Conservation (phyloP, 805 yeast genomes). For the Metschnikowia reukaufii region DNA sequence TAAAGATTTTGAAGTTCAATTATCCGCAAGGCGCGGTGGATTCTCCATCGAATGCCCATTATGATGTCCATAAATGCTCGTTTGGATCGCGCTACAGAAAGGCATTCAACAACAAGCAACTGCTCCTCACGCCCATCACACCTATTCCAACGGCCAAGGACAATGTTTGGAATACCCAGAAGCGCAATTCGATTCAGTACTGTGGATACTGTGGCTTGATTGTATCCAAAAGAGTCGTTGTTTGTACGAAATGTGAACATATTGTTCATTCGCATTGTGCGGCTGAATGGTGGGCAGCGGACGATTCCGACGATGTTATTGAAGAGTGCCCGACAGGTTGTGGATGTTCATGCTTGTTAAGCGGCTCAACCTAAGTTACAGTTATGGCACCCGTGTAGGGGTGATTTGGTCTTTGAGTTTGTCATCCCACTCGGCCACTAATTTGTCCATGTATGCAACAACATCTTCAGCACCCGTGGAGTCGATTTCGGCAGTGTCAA, state of each 20-base stretch:
- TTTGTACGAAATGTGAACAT: constrained; percentile 77
- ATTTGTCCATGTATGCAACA: constrained; percentile 56
- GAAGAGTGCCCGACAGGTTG: constrained; percentile 21
- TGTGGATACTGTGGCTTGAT: constrained; percentile 69
- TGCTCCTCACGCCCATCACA: constrained; percentile 26
- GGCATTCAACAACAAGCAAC: constrained; percentile 21
- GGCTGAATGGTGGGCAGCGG: constrained; percentile 46
- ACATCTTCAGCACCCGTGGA: constrained; percentile 66
- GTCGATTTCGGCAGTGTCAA: constrained; percentile 57
- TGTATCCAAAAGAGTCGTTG: constrained; percentile 58
- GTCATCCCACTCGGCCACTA: constrained; percentile 70
- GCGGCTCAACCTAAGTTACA: background rate
- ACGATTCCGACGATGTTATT: constrained; percentile 2
- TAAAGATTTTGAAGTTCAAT: constrained; percentile 75
- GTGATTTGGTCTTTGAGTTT: constrained; percentile 72
- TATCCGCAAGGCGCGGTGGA: constrained; percentile 29
- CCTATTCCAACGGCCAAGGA: constrained; percentile 23
- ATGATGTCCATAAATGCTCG: constrained; percentile 36
- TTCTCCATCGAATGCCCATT: constrained; percentile 18
- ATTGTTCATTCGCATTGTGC: constrained; percentile 79
- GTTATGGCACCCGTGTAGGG: constrained; percentile 38
- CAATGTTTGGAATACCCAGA: constrained; percentile 35
- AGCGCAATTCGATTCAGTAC: constrained; percentile 31
- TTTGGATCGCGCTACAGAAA: constrained; percentile 30
- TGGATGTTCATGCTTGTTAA: constrained; percentile 18